These are phyloP conservation scores for Oemleria cerasiformis DNA, from an alignment of 306 rosid species.

Conservation along the genomic window DNA sequence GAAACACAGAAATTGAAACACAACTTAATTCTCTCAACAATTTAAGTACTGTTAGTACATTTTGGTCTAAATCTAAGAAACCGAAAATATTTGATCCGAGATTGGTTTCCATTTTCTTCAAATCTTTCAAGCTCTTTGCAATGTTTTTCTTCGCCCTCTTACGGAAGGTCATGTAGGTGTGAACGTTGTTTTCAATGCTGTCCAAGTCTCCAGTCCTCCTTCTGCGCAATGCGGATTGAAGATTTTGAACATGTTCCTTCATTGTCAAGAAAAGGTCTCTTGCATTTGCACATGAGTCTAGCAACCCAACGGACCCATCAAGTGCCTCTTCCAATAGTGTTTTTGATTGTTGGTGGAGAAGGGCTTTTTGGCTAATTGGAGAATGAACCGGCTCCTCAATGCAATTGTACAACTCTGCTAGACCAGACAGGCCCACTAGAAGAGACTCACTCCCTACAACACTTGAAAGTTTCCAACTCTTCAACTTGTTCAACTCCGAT, in stretches of 20 bases:
- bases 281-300: constrained; percentile 53
- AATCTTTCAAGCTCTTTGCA: constrained; percentile 30
- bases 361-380: constrained; percentile 49
- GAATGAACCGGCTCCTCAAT: constrained; percentile 56
- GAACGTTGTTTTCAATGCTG: constrained; percentile 43
- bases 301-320: constrained; percentile 44
- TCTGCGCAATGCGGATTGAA: constrained; percentile 63
- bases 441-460: constrained; percentile 38
- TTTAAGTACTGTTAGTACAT: constrained; percentile 23
- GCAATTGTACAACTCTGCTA: constrained; percentile 54
- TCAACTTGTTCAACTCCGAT: constrained; percentile 45
- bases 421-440: constrained; percentile 44
- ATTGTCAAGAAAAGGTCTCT: constrained; percentile 45
- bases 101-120: constrained; percentile 53
- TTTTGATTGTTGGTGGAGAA: constrained; percentile 38
- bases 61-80: constrained; percentile 35
- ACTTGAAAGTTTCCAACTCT: constrained; percentile 22
- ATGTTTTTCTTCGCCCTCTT: constrained; percentile 61
- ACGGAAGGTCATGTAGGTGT: constrained; percentile 45
- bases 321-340: constrained; percentile 44
- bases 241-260: constrained; percentile 38
- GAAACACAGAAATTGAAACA: constrained; percentile 42
- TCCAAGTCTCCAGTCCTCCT: constrained; percentile 43
- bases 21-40: constrained; percentile 51
- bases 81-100: constrained; percentile 10